phyloP scores from a whole-genome alignment of 495 filamentous ascomycete genomes.

The Sporormia fimetaria region DNA sequence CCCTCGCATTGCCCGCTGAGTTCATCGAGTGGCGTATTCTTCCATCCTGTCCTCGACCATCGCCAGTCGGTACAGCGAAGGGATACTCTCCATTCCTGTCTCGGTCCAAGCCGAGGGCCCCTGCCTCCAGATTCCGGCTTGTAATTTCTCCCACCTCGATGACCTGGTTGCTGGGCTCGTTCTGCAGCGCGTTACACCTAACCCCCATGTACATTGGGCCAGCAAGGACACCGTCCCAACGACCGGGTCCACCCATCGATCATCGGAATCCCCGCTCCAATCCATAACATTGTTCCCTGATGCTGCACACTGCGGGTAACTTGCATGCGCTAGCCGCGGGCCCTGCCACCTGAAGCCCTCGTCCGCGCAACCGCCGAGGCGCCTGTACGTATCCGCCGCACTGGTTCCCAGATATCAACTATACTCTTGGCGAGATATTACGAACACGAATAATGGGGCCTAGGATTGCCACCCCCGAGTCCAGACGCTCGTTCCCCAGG shows the following conservation, averaged over 20 bases:
- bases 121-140: too few relatives aligned
- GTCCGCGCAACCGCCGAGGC: conserved; percentile 5
- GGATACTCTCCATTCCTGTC: conserved; percentile 2
- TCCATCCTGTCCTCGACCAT: too few relatives aligned
- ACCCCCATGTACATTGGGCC: conserved; percentile 15
- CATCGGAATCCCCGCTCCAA: conserved; percentile 16
- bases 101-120: too few relatives aligned
- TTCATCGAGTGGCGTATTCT: too few relatives aligned
- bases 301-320: conserved; percentile 16
- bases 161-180: conserved; percentile 18
- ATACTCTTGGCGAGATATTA: not conserved
- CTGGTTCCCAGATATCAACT: not conserved
- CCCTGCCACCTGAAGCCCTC: conserved; percentile 1
- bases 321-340: conserved; percentile 11
- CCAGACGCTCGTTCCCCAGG: not conserved
- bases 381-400: not conserved
- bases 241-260: conserved; percentile 18
- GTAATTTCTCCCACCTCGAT: conserved; percentile 10
- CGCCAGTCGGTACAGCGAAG: not conserved
- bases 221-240: conserved; percentile 16
- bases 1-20: too few relatives aligned
- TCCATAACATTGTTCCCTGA: conserved; percentile 14
- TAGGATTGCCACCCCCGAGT: not conserved
- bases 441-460: not conserved
- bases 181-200: conserved; percentile 9